Evolutionary conservation across 1,284 basidiomycete species (phyloP).

Genomic region (Ustilago bromivora): DNA sequence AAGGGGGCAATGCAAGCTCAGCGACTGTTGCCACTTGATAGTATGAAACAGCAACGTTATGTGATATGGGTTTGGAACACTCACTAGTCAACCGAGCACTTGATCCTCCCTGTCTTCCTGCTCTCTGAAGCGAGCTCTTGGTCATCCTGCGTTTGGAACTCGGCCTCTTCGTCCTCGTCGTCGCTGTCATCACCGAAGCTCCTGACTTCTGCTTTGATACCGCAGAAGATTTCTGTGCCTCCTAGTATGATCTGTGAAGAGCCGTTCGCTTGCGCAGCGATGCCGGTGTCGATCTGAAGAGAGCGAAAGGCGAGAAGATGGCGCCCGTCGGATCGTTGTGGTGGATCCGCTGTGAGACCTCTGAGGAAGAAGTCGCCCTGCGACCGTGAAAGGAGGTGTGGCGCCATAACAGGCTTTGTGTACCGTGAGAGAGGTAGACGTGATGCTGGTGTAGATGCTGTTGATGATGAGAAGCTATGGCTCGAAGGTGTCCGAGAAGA

Average conservation of each 20-base stretch:
- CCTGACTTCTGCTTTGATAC: conserved; percentile 61
- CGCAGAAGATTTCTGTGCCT: conserved; percentile 62
- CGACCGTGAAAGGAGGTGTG: conserved; percentile 58
- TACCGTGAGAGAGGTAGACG: background rate
- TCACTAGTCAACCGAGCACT: conserved; percentile 52
- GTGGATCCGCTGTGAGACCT: conserved; percentile 53
- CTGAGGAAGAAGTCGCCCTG: conserved; percentile 61
- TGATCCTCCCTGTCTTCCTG: conserved; percentile 44
- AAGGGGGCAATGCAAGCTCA: background rate
- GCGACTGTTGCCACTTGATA: background rate
- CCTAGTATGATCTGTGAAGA: conserved; percentile 57
- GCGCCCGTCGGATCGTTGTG: conserved; percentile 58
- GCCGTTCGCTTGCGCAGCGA: conserved; percentile 59
- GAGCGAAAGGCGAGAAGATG: conserved; percentile 54
- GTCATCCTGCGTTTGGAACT: conserved; percentile 45
- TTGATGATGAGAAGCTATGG: background rate
- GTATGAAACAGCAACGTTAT: background rate
- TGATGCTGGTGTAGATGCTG: background rate
- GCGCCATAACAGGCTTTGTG: conserved; percentile 34
- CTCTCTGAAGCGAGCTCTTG: conserved; percentile 40
- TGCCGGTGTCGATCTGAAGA: conserved; percentile 46
- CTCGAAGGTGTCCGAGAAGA: conserved; percentile 1
- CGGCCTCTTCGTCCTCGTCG: conserved; percentile 43
- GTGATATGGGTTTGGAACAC: background rate
- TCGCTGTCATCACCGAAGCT: conserved; percentile 46